Percentiles rank a stretch among this genome's conserved stretches.
Evolutionary conservation across 208 protist species (phyloP).

Genomic region (Trypanosoma brucei): DNA sequence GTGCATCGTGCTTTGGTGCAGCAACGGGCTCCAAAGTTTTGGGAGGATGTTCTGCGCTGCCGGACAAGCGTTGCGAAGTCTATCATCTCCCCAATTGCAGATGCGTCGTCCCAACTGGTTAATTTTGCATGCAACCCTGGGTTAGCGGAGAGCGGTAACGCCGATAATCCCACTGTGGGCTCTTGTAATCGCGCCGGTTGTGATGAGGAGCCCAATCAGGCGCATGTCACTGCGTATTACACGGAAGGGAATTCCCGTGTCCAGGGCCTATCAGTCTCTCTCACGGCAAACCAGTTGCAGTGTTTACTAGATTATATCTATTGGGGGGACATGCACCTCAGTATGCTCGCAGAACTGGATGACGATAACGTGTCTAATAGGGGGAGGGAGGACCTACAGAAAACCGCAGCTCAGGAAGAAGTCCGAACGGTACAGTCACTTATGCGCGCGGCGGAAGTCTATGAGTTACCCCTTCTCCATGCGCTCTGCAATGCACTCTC

Average conservation of each 20-base stretch:
- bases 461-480: slow-evolving; percentile 38
- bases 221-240: slow-evolving; percentile 53
- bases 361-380: slow-evolving; percentile 6
- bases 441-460: slow-evolving; percentile 36
- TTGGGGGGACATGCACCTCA: slow-evolving; percentile 54
- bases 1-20: slow-evolving; percentile 65
- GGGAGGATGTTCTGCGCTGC: slow-evolving; percentile 46
- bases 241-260: slow-evolving; percentile 65
- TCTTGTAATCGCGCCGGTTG: neutral
- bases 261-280: slow-evolving; percentile 40
- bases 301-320: slow-evolving; percentile 66
- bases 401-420: slow-evolving; percentile 10
- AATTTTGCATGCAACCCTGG: neutral
- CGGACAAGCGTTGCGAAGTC: slow-evolving; percentile 27
- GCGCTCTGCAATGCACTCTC: slow-evolving; percentile 48
- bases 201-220: slow-evolving; percentile 27
- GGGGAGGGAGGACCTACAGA: neutral
- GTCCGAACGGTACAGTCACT: slow-evolving; percentile 27
- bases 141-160: neutral
- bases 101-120: neutral
- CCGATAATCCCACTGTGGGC: neutral
- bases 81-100: neutral
- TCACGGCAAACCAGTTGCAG: slow-evolving; percentile 50
- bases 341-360: slow-evolving; percentile 47
- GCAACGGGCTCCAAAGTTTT: slow-evolving; percentile 65